Base-by-base conservation (phyloP, 768 basidiomycete genomes). In the Cystofilobasidium macerans region DNA sequence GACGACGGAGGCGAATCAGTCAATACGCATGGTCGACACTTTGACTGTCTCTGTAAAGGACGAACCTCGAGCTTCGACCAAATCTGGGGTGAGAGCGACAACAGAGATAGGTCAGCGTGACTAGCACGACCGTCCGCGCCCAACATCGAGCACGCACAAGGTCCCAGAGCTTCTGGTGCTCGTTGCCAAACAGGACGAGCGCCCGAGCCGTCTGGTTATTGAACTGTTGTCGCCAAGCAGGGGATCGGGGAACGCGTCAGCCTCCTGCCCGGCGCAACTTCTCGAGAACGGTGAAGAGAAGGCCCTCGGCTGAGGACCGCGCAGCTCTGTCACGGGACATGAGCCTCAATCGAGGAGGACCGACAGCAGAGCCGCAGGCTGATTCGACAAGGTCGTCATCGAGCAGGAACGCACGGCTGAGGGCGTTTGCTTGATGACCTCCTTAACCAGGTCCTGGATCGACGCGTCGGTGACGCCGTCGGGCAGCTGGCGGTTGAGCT, bases 171-270 rank as follows among this genome's bases (percentile, higher is more conserved):
- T 73, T 60, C 32, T 71, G 43, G 69, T 74, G 71, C 42, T 72
- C 65, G 7, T 69, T 66, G 32, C 75, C 75, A 42, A 76, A 74
- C 22, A 75, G 64, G 40, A 78, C 65, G 57, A 77, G 69, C 5
- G 72, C 76, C 36, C 77, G 69, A 1, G 74, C 69, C 20, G 74
- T 70, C 64, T 78, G 77, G 51, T 72, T 73, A 73, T 78, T 78
- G 72, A 57, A 48, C 33, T 33, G 57, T 26, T 22, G 12, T 20
- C 26, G 32, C 11, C 16, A 12, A 38, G 51, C 26, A 32, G 4
- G 5, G 30, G 51, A n/a, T 62, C 42, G 7, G 76, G 76, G 24
- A 71, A 70, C 32, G 72, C 73, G 28, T 76, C 76, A 22, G 74
- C 69, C 68, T 73, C 72, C 69, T 14, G 9, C n/a, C 26, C 26